Evolutionary conservation across 2,329 filamentous ascomycete species (phyloP).

Genomic region (Xenoacremonium recifei): DNA sequence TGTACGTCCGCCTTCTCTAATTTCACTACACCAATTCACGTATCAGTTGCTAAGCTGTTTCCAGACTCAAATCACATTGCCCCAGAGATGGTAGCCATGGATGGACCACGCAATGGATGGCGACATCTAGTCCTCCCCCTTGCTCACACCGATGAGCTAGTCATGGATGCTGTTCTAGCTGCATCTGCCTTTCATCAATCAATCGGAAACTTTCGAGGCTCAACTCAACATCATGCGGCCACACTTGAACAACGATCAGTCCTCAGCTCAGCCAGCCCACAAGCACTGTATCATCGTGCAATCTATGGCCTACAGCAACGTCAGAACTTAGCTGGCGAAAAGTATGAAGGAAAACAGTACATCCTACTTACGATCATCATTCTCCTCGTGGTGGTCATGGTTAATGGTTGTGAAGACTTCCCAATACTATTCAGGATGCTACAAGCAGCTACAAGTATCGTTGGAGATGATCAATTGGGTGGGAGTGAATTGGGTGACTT

Average conservation of each 20-base stretch:
- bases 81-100: conserved; percentile 20
- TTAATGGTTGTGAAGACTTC: conserved; percentile 23
- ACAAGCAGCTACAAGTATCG: conserved; percentile 18
- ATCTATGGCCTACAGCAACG: conserved; percentile 12
- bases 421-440: conserved; percentile 24
- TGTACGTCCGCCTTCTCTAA: conserved; percentile 7
- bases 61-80: conserved; percentile 22
- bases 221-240: not conserved
- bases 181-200: conserved; percentile 25
- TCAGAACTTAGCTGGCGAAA: conserved; percentile 7
- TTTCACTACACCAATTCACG: not conserved
- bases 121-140: conserved; percentile 17
- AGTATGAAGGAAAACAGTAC: conserved; percentile 10
- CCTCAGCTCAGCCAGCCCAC: not conserved
- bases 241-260: not conserved
- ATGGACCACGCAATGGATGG: conserved; percentile 20
- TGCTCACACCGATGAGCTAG: conserved; percentile 16
- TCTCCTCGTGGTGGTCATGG: conserved; percentile 22
- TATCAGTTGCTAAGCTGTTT: not conserved
- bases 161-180: conserved; percentile 25
- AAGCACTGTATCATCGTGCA: not conserved
- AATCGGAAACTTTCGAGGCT: too few relatives aligned
- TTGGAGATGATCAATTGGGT: conserved; percentile 15
- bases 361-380: conserved; percentile 21
- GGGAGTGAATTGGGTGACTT: conserved; percentile 13